Base-by-base conservation (phyloP, 2,329 filamentous ascomycete genomes). In the Penicillium sp. region DNA sequence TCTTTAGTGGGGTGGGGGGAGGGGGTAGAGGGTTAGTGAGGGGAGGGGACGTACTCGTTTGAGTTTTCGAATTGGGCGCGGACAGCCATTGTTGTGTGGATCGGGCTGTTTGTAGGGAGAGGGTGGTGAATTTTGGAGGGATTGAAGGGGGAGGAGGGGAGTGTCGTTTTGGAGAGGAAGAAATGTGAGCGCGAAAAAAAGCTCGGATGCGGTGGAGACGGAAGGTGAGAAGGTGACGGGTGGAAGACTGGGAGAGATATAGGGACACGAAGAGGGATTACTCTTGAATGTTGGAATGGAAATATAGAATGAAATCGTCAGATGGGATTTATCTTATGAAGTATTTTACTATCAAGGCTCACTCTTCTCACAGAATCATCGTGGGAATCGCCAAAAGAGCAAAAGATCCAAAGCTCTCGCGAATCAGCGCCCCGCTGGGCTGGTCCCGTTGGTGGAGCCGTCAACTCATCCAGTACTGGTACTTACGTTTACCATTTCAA, bases 31-130 rank as follows among this genome's bases (percentile, higher is more conserved):
- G 14, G n/a, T 37, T 37, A 15, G n/a, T 31, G n/a, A 4, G 12
- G 5, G 17, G 39, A 20, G 17, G n/a, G 22, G 31, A 63, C 75
- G 63, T 63, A 81, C 78, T 82, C 80, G 68, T 82, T 81, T 47
- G 78, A 81, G 70, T 81, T 81, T 71, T 82, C 80, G 61, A 82
- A 82, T 66, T 79, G 77, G 53, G 79, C 79, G 67, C 79, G 78
- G 55, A 81, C 78, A 69, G 79, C 78, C 79, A 81, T 81, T 50
- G 34, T 34, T 57, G 43, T 50, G 17, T 25, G 17, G 34, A 5
- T 52, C 11, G 17, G 17, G 25, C 17, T 10, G 35, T 20, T 28
- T 8, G 49, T 31, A 8, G 3, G 14, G 15, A 17, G 42, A 8
- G 34, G 38, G 47, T 45, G 61, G 22, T 5, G 22, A 39, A 57